Percentiles rank a stretch among this genome's conserved stretches.
Evolutionary conservation across 768 basidiomycete genomes (phyloP).

Genomic region (Mycena sanguinolenta): DNA sequence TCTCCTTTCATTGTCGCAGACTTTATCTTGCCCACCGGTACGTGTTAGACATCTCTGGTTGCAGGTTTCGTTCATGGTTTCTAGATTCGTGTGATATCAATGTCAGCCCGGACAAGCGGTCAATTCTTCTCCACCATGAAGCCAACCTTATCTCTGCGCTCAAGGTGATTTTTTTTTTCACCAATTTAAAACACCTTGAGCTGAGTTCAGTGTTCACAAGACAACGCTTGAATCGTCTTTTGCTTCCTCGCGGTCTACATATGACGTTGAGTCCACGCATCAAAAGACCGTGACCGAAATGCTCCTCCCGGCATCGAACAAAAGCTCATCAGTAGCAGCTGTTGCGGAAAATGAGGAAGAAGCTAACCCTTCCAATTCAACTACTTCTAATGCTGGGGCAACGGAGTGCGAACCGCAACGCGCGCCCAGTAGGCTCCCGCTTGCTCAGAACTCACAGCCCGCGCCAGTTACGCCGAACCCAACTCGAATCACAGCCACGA

Average conservation of each 20-base stretch:
- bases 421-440: background rate
- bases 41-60: slow-evolving; percentile 38
- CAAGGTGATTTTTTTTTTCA: slow-evolving; percentile 63
- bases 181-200: background rate
- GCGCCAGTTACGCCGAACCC: background rate
- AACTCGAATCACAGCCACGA: background rate
- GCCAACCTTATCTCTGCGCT: slow-evolving; percentile 80
- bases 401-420: slow-evolving; percentile 12
- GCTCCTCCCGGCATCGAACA: slow-evolving; percentile 36
- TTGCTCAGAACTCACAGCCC: background rate
- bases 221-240: slow-evolving; percentile 76
- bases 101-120: slow-evolving; percentile 97
- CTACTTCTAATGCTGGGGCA: slow-evolving; percentile 47
- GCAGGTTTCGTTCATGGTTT: background rate
- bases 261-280: slow-evolving; percentile 57
- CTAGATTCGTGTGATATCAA: slow-evolving; percentile 91
- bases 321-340: background rate
- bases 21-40: slow-evolving; percentile 85
- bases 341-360: slow-evolving; percentile 9
- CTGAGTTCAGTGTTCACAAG: slow-evolving; percentile 53
- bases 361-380: background rate
- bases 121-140: slow-evolving; percentile 92
- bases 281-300: slow-evolving; percentile 39
- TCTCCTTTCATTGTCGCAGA: slow-evolving; percentile 88
- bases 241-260: slow-evolving; percentile 80